Base-by-base conservation (phyloP, 1,284 basidiomycete species). In the Ustilago xerochloae region DNA sequence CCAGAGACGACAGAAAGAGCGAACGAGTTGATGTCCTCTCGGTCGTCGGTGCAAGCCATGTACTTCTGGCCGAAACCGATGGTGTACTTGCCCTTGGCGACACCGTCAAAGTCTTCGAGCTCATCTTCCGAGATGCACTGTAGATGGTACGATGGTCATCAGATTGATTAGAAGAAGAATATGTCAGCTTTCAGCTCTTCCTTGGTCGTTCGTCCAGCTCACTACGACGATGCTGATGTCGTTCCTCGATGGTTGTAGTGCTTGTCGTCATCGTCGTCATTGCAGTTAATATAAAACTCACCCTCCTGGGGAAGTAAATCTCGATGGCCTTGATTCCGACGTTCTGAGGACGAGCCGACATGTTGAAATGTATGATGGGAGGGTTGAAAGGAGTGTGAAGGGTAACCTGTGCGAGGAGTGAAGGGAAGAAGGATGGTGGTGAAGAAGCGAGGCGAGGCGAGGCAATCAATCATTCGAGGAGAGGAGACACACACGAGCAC, bases 1-100 rank as follows among this genome's bases (percentile, higher is more conserved):
- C 91, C 91, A 65, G 90, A 89, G 75, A 84, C 84, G 58, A 84
- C 82, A 79, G 93, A 95, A 77, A 99, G 86, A 50, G 93, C 91
- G 85, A 98, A 96, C 29, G 95, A 97, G 89, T 97, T 97, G 88
- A 99, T 97, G 87, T 99, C 96, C 86, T 98, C 96, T 70, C 78
- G 78, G 88, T 97, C 94, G 84, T 97, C 94, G 71, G 92, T 93
- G 89, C 92, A 97, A 35, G 94, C 93, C 96, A 99, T 99, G 88
- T 90, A 95, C 86, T 97, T 91, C 86, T 97, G 94, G 64, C 96
- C 97, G 48, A 99, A 91, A 83, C 97, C 97, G 84, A 99, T 97
- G 80, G 97, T 99, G 89, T 99, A 99, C 87, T 99, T 98, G 78
- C 97, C 96, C 85, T 93, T 91, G 72, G 93, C 87, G 41, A 97